Percentiles rank a stretch among this genome's conserved stretches.
Evolutionary conservation across 2,329 filamentous ascomycete genomes (phyloP).

Genomic region (Lizonia empirigonia): DNA sequence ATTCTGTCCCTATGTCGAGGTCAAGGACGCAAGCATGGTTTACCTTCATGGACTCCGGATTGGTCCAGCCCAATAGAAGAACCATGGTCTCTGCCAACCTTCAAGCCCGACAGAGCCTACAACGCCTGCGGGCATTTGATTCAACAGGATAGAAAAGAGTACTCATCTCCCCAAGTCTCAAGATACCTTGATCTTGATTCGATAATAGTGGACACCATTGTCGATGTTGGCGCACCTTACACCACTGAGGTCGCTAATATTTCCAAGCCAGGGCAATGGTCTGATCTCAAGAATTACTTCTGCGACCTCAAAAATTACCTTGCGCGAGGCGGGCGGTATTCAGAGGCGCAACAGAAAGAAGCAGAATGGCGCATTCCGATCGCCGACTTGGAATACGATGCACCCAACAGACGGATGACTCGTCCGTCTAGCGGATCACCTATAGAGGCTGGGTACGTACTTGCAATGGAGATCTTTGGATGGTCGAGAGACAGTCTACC

Average conservation of each 20-base stretch:
- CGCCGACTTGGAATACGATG: constrained; percentile 14
- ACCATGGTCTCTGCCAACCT: not conserved
- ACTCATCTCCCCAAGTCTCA: not conserved
- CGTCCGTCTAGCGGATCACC: not conserved
- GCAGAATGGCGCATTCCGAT: constrained; percentile 20
- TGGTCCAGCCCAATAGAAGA: constrained; percentile 11
- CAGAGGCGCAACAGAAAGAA: constrained; percentile 3
- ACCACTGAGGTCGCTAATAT: not conserved
- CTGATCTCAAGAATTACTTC: not conserved
- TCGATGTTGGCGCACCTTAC: not conserved
- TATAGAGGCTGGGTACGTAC: not conserved
- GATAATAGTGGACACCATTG: not conserved
- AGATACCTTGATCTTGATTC: not conserved
- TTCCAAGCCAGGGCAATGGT: not conserved
- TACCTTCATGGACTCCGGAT: constrained; percentile 24
- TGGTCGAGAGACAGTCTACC: not conserved
- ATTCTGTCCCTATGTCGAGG: not conserved
- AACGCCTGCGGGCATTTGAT: constrained; percentile 3
- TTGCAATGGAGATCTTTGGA: not conserved
- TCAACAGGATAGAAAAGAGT: not conserved
- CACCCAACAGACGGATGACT: not conserved
- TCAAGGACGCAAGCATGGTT: constrained; percentile 12
- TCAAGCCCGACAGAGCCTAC: not conserved
- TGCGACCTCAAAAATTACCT: not conserved
- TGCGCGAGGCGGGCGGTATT: not conserved